phyloP scores from a whole-genome alignment of 2,329 filamentous ascomycete genomes.

The Cephalotrichum gorgonifer region DNA sequence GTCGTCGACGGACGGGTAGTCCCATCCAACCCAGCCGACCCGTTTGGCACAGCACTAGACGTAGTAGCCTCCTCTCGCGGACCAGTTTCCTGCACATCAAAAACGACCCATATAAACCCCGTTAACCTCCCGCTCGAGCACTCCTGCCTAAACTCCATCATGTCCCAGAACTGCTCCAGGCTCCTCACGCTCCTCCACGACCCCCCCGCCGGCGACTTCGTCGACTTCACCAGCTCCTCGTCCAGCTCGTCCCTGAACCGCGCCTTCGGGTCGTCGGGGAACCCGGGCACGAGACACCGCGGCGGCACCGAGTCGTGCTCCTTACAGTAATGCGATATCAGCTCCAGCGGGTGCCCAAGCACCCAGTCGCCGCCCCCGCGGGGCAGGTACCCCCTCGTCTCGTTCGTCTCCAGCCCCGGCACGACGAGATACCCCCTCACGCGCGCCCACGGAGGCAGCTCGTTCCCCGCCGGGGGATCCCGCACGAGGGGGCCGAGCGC shows the following conservation, averaged over 20 bases:
- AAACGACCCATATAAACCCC: conserved; percentile 89
- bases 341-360: conserved; percentile 60
- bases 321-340: conserved; percentile 50
- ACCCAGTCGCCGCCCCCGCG: conserved; percentile 46
- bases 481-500: conserved; percentile 69
- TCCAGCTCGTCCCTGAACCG: conserved; percentile 84
- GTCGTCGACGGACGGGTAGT: not conserved
- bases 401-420: conserved; percentile 73
- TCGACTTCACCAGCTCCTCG: conserved; percentile 58
- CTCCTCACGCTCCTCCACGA: conserved; percentile 76
- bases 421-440: conserved; percentile 77
- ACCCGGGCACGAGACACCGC: conserved; percentile 76
- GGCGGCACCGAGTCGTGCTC: conserved; percentile 56
- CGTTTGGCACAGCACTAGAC: conserved; percentile 11
- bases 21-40: not conserved
- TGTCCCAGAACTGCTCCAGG: conserved; percentile 93
- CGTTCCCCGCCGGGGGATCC: conserved; percentile 23
- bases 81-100: conserved; percentile 34
- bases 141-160: conserved; percentile 94
- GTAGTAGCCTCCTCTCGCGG: conserved; percentile 1
- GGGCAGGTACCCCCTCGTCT: conserved; percentile 72
- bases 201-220: conserved; percentile 44
- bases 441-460: conserved; percentile 23
- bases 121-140: conserved; percentile 88
- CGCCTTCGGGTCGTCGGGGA: conserved; percentile 91